These are phyloP conservation scores for Claviceps spartinae DNA, from an alignment of 2,329 filamentous ascomycete genomes.

Conservation along the genomic window DNA sequence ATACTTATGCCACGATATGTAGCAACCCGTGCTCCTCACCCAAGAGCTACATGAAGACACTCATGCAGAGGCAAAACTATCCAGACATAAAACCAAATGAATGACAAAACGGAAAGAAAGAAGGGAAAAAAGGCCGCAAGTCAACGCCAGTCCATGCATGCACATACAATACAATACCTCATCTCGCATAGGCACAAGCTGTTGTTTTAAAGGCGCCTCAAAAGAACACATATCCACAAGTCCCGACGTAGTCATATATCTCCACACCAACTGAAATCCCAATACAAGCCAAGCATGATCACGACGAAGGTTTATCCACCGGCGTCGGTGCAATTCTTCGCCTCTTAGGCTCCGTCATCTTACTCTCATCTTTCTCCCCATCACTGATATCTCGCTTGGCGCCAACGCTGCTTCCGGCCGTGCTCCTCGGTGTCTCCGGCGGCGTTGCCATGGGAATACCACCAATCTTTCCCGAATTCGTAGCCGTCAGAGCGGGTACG, in stretches of 20 bases:
- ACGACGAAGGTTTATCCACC: conserved; percentile 21
- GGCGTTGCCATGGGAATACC: conserved; percentile 73
- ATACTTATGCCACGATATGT: background rate
- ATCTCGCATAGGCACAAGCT: background rate
- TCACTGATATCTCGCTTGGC: conserved; percentile 45
- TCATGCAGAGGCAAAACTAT: background rate
- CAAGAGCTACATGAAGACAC: background rate
- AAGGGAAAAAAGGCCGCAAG: background rate
- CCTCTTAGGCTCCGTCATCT: conserved; percentile 43
- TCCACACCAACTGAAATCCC: background rate
- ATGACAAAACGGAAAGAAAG: background rate
- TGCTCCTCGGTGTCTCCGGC: conserved; percentile 63
- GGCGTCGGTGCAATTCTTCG: conserved; percentile 57
- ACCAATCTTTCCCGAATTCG: conserved; percentile 50
- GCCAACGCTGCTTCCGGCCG: conserved; percentile 22
- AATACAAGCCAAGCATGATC: background rate
- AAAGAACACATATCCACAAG: background rate
- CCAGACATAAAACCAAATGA: background rate
- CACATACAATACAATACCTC: conserved; percentile 7
- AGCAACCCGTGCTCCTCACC: background rate
- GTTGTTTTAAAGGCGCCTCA: background rate
- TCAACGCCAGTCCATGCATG: conserved; percentile 19
- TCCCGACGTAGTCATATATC: background rate
- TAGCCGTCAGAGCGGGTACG: conserved; percentile 62
- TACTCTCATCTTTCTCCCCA: conserved; percentile 37